Evolutionary conservation across 1,284 basidiomycete genomes (phyloP).

Genomic region (Malassezia obtusa): DNA sequence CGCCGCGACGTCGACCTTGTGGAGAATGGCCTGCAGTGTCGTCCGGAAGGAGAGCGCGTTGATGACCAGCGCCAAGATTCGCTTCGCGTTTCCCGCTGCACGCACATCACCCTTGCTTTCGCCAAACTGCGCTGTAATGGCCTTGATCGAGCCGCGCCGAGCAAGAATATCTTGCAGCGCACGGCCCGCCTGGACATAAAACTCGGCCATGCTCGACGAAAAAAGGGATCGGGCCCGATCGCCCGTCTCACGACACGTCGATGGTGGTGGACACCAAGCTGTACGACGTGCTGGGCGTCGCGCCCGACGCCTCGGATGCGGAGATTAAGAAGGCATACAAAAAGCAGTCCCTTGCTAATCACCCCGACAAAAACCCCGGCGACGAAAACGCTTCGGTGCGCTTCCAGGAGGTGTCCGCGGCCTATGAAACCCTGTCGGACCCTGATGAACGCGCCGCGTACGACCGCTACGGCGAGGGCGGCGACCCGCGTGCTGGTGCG

Average conservation of each 20-base stretch:
- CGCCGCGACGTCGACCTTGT: slow-evolving; percentile 16
- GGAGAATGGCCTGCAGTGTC: slow-evolving; percentile 22
- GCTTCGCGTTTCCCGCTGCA: slow-evolving; percentile 18
- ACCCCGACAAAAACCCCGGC: slow-evolving; percentile 44
- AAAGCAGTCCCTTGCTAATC: slow-evolving; percentile 37
- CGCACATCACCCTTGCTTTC: not conserved
- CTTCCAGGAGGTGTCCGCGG: slow-evolving; percentile 42
- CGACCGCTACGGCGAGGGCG: slow-evolving; percentile 38
- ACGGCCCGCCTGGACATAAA: slow-evolving; percentile 31
- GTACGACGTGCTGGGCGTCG: slow-evolving; percentile 56
- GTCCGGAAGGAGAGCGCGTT: slow-evolving; percentile 29
- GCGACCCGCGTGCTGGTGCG: slow-evolving; percentile 14
- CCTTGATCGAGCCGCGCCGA: slow-evolving; percentile 35
- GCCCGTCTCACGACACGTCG: not conserved
- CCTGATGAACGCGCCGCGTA: slow-evolving; percentile 33
- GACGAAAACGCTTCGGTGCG: slow-evolving; percentile 33
- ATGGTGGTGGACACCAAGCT: slow-evolving; percentile 26
- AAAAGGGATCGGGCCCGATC: slow-evolving; percentile 13
- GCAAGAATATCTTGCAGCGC: slow-evolving; percentile 28
- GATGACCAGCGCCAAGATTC: slow-evolving; percentile 32
- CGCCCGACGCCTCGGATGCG: slow-evolving; percentile 62
- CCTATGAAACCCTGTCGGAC: slow-evolving; percentile 43
- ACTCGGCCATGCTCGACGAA: slow-evolving; percentile 29
- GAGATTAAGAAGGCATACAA: slow-evolving; percentile 70
- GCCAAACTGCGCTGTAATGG: slow-evolving; percentile 15